phyloP scores from a whole-genome alignment of 768 basidiomycete genomes.

The Amylocystis lapponica region DNA sequence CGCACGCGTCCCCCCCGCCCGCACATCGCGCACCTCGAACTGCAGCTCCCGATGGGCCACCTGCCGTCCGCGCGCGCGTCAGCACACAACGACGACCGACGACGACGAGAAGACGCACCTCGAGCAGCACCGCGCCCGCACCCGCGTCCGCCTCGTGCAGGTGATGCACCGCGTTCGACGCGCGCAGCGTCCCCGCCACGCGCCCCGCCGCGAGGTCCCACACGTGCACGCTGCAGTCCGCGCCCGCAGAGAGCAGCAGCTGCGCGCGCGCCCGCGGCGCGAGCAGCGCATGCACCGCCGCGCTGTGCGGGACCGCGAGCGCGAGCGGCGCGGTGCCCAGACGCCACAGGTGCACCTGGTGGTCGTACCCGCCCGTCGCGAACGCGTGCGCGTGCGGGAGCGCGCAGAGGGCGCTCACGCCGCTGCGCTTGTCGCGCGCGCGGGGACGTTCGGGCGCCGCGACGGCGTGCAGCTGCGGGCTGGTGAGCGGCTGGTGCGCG shows the following conservation, averaged over 20 bases:
- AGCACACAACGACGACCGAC: slow-evolving; percentile 3
- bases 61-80: slow-evolving; percentile 19
- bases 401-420: slow-evolving; percentile 37
- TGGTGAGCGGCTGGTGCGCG: background rate
- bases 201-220: slow-evolving; percentile 45
- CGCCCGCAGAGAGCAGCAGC: slow-evolving; percentile 43
- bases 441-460: slow-evolving; percentile 7
- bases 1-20: slow-evolving; percentile 29
- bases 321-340: slow-evolving; percentile 24
- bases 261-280: slow-evolving; percentile 38
- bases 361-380: slow-evolving; percentile 46
- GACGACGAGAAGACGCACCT: slow-evolving; percentile 27
- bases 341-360: slow-evolving; percentile 42
- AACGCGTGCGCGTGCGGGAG: slow-evolving; percentile 38
- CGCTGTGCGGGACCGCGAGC: slow-evolving; percentile 37
- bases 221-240: slow-evolving; percentile 39
- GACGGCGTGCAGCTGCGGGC: slow-evolving; percentile 3
- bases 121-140: slow-evolving; percentile 38
- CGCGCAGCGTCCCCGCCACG: slow-evolving; percentile 33
- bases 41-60: slow-evolving; percentile 46
- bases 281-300: slow-evolving; percentile 39
- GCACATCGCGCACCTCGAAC: slow-evolving; percentile 46
- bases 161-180: slow-evolving; percentile 40
- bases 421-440: slow-evolving; percentile 27
- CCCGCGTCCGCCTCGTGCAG: slow-evolving; percentile 32